Base-by-base conservation (phyloP, 768 basidiomycete genomes). In the Lactifluus volemus region DNA sequence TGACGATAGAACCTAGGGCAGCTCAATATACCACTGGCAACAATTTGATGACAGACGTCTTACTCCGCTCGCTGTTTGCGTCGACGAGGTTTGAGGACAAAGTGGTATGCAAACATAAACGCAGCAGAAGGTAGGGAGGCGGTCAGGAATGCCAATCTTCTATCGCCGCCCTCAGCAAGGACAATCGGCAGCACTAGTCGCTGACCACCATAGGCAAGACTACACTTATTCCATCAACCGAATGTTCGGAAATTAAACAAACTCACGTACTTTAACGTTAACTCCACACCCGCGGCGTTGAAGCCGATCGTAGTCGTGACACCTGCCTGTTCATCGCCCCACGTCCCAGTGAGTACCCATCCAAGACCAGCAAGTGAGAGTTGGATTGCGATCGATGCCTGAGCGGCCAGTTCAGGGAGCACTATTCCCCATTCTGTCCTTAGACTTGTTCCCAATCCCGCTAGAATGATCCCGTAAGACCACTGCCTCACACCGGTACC, bases 1-100 rank as follows among this genome's bases (percentile, higher is more conserved):
- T 83, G 78, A 34, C 79, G 80, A 67, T 93, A 81, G 68, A 84
- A 82, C 58, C 89, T 92, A 69, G 36, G 15, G 15, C 17, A 52
- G 39, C 48, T n/a, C 52, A 56, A 57, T 61, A 55, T 53, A 58
- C 49, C 53, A 4, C 30, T 51, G 54, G 64, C 52, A 32, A 32
- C 65, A 61, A 36, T 49, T 11, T 15, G 21, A 48, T 45, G 54
- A 38, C 38, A 69, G 8, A 45, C 63, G 61, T 68, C 81, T 72
- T 65, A 86, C 86, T 75, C 74, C 50, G 79, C 70, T 68, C 85
- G 79, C 66, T 77, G 77, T 51, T 72, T 74, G 36, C 79, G 80
- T 58, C 80, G 78, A 41, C 79, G 77, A 53, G 84, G 84, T 66
- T 79, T 78, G 47, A 86, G 69, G 57, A 82, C 69, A 65, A 84